These are phyloP conservation scores for Arthonia radiata DNA, from an alignment of 495 filamentous ascomycete genomes.

Conservation along the genomic window DNA sequence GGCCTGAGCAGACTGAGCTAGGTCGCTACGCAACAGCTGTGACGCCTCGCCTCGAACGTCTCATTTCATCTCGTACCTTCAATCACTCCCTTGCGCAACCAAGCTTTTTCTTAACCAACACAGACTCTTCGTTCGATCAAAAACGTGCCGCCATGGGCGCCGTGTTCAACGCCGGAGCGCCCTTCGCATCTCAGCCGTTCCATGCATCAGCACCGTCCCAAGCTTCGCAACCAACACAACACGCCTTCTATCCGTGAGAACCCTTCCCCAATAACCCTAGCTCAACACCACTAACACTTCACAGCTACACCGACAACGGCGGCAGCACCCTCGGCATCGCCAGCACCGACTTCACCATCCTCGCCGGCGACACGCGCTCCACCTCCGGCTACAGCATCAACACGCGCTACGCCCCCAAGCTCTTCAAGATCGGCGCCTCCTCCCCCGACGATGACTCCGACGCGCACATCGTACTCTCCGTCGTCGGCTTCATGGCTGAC, in stretches of 20 bases:
- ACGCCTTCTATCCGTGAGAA: conserved; percentile 80
- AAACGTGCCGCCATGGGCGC: too few relatives aligned
- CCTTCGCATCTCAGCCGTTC: too few relatives aligned
- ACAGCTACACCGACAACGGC: conserved; percentile 92
- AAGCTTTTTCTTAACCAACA: too few relatives aligned
- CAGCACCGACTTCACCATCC: conserved; percentile 76
- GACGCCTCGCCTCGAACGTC: too few relatives aligned
- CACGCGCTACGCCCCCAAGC: conserved; percentile 75
- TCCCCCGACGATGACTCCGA: conserved; percentile 50
- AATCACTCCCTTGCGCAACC: too few relatives aligned
- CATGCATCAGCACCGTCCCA: too few relatives aligned
- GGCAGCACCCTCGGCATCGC: conserved; percentile 89
- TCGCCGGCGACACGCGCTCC: conserved; percentile 87
- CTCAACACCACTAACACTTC: conserved; percentile 5
- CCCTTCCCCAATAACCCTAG: conserved; percentile 4
- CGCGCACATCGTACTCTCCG: conserved; percentile 65
- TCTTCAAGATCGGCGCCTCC: conserved; percentile 86
- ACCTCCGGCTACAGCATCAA: conserved; percentile 97
- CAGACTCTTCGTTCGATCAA: too few relatives aligned
- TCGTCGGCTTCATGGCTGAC: conserved; percentile 89
- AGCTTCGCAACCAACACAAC: too few relatives aligned
- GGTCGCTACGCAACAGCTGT: too few relatives aligned
- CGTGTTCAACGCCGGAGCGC: too few relatives aligned
- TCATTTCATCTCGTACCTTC: too few relatives aligned
- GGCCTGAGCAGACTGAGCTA: too few relatives aligned